Conservation (phyloP, 495 filamentous ascomycete species). For the Pseudomonodictys pantanalensis region DNA sequence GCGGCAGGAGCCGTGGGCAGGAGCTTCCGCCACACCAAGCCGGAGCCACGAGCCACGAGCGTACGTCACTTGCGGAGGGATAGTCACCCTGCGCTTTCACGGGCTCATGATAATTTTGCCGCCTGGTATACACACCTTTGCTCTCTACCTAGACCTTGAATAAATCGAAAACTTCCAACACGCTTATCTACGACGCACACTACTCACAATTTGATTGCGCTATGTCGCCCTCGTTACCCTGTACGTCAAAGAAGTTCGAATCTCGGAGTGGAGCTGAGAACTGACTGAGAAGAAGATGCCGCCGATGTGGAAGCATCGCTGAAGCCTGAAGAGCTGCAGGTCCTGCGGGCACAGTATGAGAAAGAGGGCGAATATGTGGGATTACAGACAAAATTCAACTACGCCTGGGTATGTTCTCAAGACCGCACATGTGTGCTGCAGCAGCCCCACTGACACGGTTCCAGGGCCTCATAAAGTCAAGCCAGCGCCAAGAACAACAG, state of each 20-base stretch:
- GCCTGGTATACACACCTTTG: not conserved
- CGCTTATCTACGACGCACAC: no score
- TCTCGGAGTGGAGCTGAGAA: conserved; percentile 30
- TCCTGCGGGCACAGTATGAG: conserved; percentile 88
- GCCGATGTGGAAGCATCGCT: conserved; percentile 95
- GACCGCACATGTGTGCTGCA: not conserved
- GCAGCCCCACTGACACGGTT: not conserved
- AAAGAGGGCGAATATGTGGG: conserved; percentile 95
- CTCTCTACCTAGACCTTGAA: no score
- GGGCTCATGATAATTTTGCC: no score
- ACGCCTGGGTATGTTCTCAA: conserved; percentile 73
- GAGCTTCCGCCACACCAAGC: conserved; percentile 4
- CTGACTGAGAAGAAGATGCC: conserved; percentile 62
- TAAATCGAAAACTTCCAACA: no score
- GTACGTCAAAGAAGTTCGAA: conserved; percentile 21
- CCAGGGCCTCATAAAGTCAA: conserved; percentile 92
- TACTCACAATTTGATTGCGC: not conserved
- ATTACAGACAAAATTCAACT: conserved; percentile 99
- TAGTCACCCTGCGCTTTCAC: conserved; percentile 6
- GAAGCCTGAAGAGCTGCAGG: conserved; percentile 83
- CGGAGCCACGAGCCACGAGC: conserved; percentile 8
- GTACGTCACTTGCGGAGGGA: conserved; percentile 18
- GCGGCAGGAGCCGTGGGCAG: conserved; percentile 18
- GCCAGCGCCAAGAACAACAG: conserved; percentile 79
- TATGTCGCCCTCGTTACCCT: conserved; percentile 36